Evolutionary conservation across 768 basidiomycete species (phyloP).

Genomic region (Xerocomellus intermedius): DNA sequence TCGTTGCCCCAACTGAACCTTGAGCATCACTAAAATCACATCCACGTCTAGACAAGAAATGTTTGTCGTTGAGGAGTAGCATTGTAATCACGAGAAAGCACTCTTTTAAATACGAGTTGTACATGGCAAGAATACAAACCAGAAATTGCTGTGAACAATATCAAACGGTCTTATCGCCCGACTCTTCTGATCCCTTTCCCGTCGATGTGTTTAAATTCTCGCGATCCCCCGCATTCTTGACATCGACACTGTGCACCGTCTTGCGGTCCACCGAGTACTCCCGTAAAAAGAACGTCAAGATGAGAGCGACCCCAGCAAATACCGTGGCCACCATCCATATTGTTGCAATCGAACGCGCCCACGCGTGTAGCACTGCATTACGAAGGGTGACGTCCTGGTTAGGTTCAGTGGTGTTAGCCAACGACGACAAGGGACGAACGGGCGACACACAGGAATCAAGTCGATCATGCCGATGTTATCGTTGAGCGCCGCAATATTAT

Average conservation of each 20-base stretch:
- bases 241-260: conserved; percentile 38
- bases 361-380: conserved; percentile 55
- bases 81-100: no score
- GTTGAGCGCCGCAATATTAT: conserved; percentile 41
- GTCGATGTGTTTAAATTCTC: no score
- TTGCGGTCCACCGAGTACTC: conserved; percentile 58
- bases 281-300: conserved; percentile 52
- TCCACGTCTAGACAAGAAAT: no score
- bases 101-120: no score
- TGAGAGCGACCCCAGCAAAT: conserved; percentile 50
- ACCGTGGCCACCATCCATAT: conserved; percentile 70
- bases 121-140: no score
- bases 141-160: no score
- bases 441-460: conserved; percentile 12
- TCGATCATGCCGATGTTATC: conserved; percentile 45
- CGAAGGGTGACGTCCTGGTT: conserved; percentile 50
- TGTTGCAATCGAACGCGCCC: conserved; percentile 55
- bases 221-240: conserved; percentile 20
- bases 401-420: background rate
- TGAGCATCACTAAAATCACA: no score
- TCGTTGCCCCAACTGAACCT: no score
- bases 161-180: no score
- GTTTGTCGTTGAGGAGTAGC: no score
- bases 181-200: no score
- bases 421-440: background rate